Percentiles rank a stretch among this genome's conserved stretches.
These are phyloP conservation scores for Mimosa bimucronata DNA, from an alignment of 306 rosid species.

Conservation along the genomic window DNA sequence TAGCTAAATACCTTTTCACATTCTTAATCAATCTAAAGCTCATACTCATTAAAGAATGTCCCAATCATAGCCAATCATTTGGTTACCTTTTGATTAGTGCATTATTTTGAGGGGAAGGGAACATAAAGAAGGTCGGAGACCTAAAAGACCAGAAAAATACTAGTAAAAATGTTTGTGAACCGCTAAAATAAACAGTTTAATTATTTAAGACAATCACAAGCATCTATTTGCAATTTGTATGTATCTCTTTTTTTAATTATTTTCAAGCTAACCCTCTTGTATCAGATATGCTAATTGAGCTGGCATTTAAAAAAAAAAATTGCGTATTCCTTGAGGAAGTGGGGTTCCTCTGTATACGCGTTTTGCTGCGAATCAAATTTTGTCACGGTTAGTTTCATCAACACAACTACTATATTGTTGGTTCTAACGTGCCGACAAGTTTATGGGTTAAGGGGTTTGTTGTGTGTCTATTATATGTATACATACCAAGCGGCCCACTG, in stretches of 20 bases:
- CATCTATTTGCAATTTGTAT: constrained; percentile 21
- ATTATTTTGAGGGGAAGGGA: constrained; percentile 22
- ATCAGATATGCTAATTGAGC: constrained; percentile 42
- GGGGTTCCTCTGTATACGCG: constrained; percentile 38
- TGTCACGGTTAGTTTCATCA: constrained; percentile 48
- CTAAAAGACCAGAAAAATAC: constrained; percentile 12
- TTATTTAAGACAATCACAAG: not conserved
- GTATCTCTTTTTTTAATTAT: not conserved
- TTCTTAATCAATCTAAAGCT: constrained; percentile 14
- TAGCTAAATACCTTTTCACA: constrained; percentile 25
- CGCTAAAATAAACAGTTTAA: not conserved
- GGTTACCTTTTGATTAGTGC: constrained; percentile 35
- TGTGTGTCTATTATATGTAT: too few species aligned
- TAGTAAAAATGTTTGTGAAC: constrained; percentile 2
- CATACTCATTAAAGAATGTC: constrained; percentile 40
- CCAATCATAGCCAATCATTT: constrained; percentile 54
- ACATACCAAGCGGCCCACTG: too few species aligned
- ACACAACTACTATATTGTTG: constrained; percentile 34
- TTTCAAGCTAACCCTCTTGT: not conserved
- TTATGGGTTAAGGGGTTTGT: not conserved
- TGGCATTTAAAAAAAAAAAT: constrained; percentile 30
- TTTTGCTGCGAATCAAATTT: constrained; percentile 45
- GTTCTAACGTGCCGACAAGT: constrained; percentile 58
- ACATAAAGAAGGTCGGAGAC: constrained; percentile 43
- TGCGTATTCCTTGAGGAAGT: constrained; percentile 22